Conservation (phyloP, 2,329 filamentous ascomycete species). For the Arthrobotrys conoides region DNA sequence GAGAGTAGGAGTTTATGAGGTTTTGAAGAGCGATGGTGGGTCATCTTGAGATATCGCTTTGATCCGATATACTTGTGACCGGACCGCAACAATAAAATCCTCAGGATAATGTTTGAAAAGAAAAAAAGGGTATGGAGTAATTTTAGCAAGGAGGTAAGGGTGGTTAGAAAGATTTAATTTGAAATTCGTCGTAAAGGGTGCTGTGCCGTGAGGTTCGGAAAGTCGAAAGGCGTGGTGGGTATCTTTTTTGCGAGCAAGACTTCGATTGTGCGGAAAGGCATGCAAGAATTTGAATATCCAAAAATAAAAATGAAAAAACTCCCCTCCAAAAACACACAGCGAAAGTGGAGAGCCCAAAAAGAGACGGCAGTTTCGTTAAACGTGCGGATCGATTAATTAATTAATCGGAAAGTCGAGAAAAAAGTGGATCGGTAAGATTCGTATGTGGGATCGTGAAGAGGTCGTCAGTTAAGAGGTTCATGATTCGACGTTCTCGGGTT, state of each 20-base stretch:
- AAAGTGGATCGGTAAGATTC: constrained; percentile 34
- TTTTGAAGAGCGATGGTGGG: constrained; percentile 49
- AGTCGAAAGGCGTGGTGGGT: constrained; percentile 4
- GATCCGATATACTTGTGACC: neutral
- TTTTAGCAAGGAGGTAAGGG: constrained; percentile 10
- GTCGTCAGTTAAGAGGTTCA: constrained; percentile 49
- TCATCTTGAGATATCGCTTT: constrained; percentile 27
- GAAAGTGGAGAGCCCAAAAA: constrained; percentile 19
- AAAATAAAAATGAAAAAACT: constrained; percentile 7
- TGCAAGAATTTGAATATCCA: constrained; percentile 25
- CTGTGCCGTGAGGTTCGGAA: constrained; percentile 5
- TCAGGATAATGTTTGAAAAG: neutral
- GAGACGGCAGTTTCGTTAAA: constrained; percentile 30
- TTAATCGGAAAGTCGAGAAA: constrained; percentile 38
- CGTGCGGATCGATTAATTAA: constrained; percentile 11
- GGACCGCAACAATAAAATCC: neutral
- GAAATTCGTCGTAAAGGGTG: constrained; percentile 22
- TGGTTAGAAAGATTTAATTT: constrained; percentile 16
- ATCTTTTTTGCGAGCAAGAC: constrained; percentile 8
- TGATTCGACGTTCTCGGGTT: constrained; percentile 40
- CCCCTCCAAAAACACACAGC: neutral
- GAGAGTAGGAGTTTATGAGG: constrained; percentile 44
- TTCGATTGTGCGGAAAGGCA: constrained; percentile 1
- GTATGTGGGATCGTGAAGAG: constrained; percentile 40
- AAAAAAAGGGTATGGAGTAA: neutral